Conservation (phyloP, 768 basidiomycete genomes). For the Agrocybe chaxingu region DNA sequence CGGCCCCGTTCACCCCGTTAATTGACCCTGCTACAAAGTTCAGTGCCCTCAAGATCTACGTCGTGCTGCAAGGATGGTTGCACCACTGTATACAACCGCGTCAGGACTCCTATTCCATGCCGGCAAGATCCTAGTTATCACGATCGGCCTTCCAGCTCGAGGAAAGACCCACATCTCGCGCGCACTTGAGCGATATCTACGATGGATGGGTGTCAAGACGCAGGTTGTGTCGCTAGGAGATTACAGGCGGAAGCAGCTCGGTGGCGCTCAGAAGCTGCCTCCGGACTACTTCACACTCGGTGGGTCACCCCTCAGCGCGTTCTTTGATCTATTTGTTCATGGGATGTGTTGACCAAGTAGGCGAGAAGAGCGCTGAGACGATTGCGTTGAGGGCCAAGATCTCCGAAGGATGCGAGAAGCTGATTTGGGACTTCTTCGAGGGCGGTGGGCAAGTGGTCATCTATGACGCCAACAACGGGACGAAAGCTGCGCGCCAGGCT, state of each 20-base stretch:
- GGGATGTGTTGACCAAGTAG: constrained; percentile 28
- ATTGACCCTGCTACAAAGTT: neutral
- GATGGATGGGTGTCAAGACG: constrained; percentile 98
- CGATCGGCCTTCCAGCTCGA: constrained; percentile 90
- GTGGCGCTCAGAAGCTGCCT: constrained; percentile 84
- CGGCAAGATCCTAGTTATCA: constrained; percentile 91
- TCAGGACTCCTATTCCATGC: constrained; percentile 87
- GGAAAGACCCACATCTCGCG: constrained; percentile 97
- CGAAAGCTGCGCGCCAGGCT: constrained; percentile 57
- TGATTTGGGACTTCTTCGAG: constrained; percentile 86
- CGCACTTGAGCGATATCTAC: constrained; percentile 92
- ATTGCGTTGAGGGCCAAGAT: constrained; percentile 71
- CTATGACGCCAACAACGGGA: constrained; percentile 97
- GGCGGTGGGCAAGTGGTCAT: constrained; percentile 93
- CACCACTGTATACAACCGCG: constrained; percentile 93
- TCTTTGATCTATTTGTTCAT: no score
- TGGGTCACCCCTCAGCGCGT: constrained; percentile 25
- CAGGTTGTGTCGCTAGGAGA: constrained; percentile 94
- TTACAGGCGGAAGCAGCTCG: constrained; percentile 86
- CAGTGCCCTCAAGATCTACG: no score
- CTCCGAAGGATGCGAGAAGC: constrained; percentile 80
- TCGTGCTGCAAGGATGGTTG: constrained; percentile 57
- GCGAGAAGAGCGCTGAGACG: constrained; percentile 80
- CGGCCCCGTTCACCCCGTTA: neutral
- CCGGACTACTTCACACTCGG: constrained; percentile 90